A percentile compares a stretch with the other conserved stretches of the same genome.
These are phyloP conservation scores for Naganishia sp. DNA, from an alignment of 1,284 basidiomycete species.

Conservation along the genomic window DNA sequence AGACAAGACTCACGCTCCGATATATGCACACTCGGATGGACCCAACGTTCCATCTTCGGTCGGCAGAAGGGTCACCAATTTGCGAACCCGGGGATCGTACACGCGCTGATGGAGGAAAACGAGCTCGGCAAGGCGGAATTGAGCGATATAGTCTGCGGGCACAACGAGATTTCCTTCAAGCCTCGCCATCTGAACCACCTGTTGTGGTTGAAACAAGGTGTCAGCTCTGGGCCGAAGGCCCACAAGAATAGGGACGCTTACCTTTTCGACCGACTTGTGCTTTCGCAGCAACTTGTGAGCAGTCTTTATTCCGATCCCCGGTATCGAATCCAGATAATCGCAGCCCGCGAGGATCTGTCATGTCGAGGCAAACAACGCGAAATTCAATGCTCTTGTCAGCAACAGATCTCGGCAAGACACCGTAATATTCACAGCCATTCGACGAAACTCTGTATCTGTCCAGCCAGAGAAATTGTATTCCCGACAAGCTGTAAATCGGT, in stretches of 20 bases:
- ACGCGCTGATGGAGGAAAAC: conserved; percentile 95
- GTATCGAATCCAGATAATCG: conserved; percentile 96
- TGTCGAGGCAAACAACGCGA: neutral
- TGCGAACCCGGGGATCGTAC: conserved; percentile 70
- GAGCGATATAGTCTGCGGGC: conserved; percentile 71
- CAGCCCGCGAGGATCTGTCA: conserved; percentile 84
- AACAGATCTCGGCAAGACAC: too few species aligned
- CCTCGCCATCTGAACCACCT: conserved; percentile 68
- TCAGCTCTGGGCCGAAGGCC: too few species aligned
- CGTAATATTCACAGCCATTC: conserved; percentile 69
- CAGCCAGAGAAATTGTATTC: conserved; percentile 82
- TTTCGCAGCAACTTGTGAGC: conserved; percentile 79
- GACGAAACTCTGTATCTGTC: conserved; percentile 84
- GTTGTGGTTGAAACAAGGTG: conserved; percentile 3
- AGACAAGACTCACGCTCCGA: conserved; percentile 65
- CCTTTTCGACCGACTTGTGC: conserved; percentile 83
- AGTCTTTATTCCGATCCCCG: conserved; percentile 94
- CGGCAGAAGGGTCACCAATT: conserved; percentile 69
- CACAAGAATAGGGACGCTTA: conserved; percentile 40
- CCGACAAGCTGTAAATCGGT: conserved; percentile 70
- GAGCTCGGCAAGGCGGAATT: conserved; percentile 75
- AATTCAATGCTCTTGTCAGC: neutral
- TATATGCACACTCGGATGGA: conserved; percentile 67
- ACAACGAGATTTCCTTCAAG: conserved; percentile 84
- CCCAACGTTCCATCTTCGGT: conserved; percentile 59